Evolutionary conservation across 768 basidiomycete genomes (phyloP), one percentile per base, ranked within the genome.

Genomic region (Artomyces pyxidatus): DNA sequence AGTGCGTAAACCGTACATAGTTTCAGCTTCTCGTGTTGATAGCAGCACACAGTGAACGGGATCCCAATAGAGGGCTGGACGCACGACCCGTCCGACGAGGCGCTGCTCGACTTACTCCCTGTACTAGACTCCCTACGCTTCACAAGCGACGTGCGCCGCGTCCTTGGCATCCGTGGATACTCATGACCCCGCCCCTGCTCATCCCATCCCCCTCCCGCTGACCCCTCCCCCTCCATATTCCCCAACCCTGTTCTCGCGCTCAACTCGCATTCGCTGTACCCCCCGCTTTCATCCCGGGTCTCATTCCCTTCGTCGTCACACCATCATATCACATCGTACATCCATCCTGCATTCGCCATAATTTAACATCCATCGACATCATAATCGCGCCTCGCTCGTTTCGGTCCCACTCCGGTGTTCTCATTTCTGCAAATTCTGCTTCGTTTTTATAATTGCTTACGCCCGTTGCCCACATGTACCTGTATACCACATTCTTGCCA

Each of bases 1-100:
- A 88, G 95, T 95, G 47, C 60, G 78, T 65, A 26, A 2, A 26
- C 48, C 11, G 35, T 56, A 12, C 10, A 46, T 22, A 4, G 11
- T 38, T 11, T 40, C 56, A 22, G 49, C 29, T 4, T 25, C 37
- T 19, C 42, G 17, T 35, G 44, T 21, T 41, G 38, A 10, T 25
- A 30, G 25, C 37, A n/a, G n/a, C n/a, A 25, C 46, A 39, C 63
- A 98, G 96, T 90, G 46, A 99, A 99, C 65, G 96, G 93, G 45
- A 92, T 99, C 61, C 96, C 96, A 28, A 91, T 99, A 67, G 95
- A 98, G 74, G 96, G 96, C 42, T 98, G 96, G 96, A 97, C 93
- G 21, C 85, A 93, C 52, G 96, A 99, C 68, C 94, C 91, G 27
- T 81, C 84, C 51, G 96, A 99, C 69, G 91, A 98, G 68, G 96